Evolutionary conservation across 2,329 filamentous ascomycete genomes (phyloP).

Genomic region (Beauveria sp.): DNA sequence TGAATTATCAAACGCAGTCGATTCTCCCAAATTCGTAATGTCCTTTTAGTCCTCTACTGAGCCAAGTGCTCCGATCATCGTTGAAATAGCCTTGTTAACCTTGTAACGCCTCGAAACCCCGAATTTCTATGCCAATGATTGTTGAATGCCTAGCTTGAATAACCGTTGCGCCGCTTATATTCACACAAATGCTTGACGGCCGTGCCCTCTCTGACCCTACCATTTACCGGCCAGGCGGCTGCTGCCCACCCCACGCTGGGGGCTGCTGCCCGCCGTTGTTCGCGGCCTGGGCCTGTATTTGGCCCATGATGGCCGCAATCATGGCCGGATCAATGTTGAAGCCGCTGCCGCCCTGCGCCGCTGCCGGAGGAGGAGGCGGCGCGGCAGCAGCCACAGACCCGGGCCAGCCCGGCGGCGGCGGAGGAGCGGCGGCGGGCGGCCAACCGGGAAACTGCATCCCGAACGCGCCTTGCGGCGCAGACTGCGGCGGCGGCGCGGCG

Average conservation of each 20-base stretch:
- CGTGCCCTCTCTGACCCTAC: neutral
- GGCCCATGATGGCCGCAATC: conserved; percentile 41
- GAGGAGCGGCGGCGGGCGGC: conserved; percentile 29
- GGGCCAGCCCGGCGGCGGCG: conserved; percentile 22
- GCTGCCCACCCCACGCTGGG: conserved; percentile 20
- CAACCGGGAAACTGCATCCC: conserved; percentile 38
- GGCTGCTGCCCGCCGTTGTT: conserved; percentile 18
- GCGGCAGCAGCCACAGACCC: conserved; percentile 28
- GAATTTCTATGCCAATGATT: neutral
- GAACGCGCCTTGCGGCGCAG: conserved; percentile 20
- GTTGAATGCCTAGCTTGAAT: neutral
- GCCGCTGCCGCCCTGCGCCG: conserved; percentile 27
- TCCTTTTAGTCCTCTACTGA: neutral
- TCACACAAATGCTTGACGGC: neutral
- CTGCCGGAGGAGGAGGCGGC: conserved; percentile 24
- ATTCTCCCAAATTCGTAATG: neutral
- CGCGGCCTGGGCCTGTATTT: conserved; percentile 30
- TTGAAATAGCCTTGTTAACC: neutral
- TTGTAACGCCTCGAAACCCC: neutral
- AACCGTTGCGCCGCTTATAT: neutral
- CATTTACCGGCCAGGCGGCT: conserved; percentile 22
- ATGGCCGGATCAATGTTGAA: conserved; percentile 52
- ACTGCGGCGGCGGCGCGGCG: conserved; percentile 20
- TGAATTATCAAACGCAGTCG: neutral
- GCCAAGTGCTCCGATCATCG: neutral